Percentiles rank a stretch among this genome's conserved stretches.
These are phyloP conservation scores for Phylloporus arenicola DNA, from an alignment of 768 basidiomycete species.

Conservation along the genomic window DNA sequence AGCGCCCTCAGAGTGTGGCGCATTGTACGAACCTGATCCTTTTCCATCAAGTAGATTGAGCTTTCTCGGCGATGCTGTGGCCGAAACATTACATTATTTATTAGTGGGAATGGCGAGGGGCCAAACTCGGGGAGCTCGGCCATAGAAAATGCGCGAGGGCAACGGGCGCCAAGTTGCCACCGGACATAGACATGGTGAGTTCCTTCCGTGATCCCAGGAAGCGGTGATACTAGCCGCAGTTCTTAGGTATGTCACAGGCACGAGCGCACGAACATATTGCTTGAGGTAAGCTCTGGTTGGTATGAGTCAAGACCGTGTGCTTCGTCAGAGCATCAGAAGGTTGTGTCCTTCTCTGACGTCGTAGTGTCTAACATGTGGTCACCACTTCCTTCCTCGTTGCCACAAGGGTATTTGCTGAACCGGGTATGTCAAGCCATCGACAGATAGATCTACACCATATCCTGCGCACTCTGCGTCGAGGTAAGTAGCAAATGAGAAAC, in stretches of 20 bases:
- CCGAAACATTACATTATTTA: background rate
- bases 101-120: background rate
- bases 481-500: background rate
- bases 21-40: background rate
- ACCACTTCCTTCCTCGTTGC: background rate
- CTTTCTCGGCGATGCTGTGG: constrained; percentile 1
- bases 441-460: background rate
- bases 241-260: constrained; percentile 11
- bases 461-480: background rate
- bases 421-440: background rate
- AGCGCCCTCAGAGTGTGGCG: background rate
- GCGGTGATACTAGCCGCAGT: constrained; percentile 1
- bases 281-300: constrained; percentile 7
- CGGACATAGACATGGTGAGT: background rate
- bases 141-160: constrained; percentile 10
- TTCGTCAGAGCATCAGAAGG: constrained; percentile 3
- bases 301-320: constrained; percentile 2
- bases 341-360: constrained; percentile 1
- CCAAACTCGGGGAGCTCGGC: constrained; percentile 11
- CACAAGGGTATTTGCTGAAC: constrained; percentile 3
- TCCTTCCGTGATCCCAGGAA: constrained; percentile 10
- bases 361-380: background rate
- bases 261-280: background rate
- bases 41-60: background rate
- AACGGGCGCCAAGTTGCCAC: constrained; percentile 13